Evolutionary conservation across 345 rosid species (phyloP).

Genomic region (Gossypium ekmanianum): DNA sequence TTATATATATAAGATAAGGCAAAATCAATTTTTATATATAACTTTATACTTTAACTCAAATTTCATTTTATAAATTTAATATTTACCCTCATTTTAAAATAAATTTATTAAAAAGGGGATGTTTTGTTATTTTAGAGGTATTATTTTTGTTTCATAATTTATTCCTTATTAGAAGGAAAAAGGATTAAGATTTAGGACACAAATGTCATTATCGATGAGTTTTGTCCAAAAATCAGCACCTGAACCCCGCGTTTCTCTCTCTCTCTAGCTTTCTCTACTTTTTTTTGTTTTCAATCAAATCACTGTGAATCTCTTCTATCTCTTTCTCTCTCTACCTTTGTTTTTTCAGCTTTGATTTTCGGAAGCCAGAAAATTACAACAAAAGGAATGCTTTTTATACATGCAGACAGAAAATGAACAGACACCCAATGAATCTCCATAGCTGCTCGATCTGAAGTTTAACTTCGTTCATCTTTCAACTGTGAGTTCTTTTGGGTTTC

Average conservation of each 20-base stretch:
- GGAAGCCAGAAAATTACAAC: neutral
- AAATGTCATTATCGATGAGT: constrained; percentile 9
- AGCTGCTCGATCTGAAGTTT: constrained; percentile 15
- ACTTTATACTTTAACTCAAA: too few relatives aligned
- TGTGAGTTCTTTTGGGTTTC: neutral
- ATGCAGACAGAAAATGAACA: constrained; percentile 9
- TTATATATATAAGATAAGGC: too few relatives aligned
- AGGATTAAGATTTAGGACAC: neutral
- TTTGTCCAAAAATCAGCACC: constrained; percentile 11
- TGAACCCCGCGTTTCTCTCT: constrained; percentile 12
- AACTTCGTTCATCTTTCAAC: constrained; percentile 4
- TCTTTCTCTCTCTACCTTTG: neutral
- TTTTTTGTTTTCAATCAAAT: neutral
- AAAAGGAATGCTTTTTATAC: neutral
- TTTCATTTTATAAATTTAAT: too few relatives aligned
- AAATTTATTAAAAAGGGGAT: neutral
- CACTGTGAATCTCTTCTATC: neutral
- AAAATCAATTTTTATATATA: too few relatives aligned
- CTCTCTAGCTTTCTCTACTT: constrained; percentile 2
- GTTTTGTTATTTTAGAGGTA: neutral
- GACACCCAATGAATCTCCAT: neutral
- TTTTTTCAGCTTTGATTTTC: neutral
- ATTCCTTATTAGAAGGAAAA: neutral
- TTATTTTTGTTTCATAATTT: neutral
- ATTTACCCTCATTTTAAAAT: too few relatives aligned